Conservation (phyloP, 2,329 filamentous ascomycete species). For the Bipolaris oryzae region DNA sequence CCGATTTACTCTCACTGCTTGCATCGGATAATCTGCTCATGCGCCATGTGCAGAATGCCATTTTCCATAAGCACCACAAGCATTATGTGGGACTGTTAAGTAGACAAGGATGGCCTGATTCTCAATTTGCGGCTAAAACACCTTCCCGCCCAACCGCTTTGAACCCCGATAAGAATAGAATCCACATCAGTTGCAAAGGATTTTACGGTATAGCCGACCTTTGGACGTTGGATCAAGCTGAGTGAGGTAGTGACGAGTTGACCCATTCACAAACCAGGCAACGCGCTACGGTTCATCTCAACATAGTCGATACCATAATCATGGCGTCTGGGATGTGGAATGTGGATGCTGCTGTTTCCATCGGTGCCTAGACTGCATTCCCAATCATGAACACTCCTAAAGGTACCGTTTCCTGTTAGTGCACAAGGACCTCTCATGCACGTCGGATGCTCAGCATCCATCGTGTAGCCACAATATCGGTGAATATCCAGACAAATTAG, state of each 20-base stretch:
- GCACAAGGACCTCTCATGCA: not conserved
- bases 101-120: constrained; percentile 18
- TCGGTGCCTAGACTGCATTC: not conserved
- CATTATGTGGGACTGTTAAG: constrained; percentile 1
- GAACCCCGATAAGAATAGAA: constrained; percentile 32
- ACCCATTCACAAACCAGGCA: not conserved
- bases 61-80: not conserved
- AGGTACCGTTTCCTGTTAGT: not conserved
- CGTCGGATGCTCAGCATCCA: not conserved
- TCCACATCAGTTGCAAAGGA: constrained; percentile 5
- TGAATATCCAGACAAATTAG: constrained; percentile 15
- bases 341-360: not conserved
- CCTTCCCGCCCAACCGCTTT: constrained; percentile 14
- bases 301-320: not conserved
- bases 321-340: not conserved
- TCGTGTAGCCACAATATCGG: constrained; percentile 16
- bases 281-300: not conserved
- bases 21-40: constrained; percentile 13
- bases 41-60: not conserved
- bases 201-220: constrained; percentile 12
- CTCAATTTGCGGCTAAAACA: constrained; percentile 40
- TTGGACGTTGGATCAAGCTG: not conserved
- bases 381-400: not conserved
- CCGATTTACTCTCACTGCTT: constrained; percentile 8
- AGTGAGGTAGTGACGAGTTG: no score